These are phyloP conservation scores for Chenopodium quinoa DNA, from an alignment of 148 eudicot species.

Conservation along the genomic window DNA sequence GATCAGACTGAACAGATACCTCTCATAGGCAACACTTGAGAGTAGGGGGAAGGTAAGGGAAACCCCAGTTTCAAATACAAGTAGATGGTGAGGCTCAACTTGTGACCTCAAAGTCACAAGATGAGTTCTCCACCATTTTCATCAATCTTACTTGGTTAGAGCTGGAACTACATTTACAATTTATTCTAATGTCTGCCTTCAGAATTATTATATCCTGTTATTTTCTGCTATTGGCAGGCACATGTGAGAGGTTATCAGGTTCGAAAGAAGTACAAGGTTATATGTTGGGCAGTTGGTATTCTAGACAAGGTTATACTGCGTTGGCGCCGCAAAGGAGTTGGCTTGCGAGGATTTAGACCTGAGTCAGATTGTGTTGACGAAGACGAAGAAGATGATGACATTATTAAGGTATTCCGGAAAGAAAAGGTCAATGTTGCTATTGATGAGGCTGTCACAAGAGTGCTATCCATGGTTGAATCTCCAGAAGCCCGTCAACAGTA, in stretches of 20 bases:
- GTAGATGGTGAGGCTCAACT: too few relatives aligned
- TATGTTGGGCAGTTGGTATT: slow-evolving; percentile 87
- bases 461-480: slow-evolving; percentile 79
- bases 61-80: too few relatives aligned
- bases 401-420: slow-evolving; percentile 63
- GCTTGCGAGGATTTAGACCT: slow-evolving; percentile 63
- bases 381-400: slow-evolving; percentile 59
- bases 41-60: too few relatives aligned
- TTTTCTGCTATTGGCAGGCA: slow-evolving; percentile 58
- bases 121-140: too few relatives aligned
- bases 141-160: neutral
- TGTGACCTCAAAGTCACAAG: too few relatives aligned
- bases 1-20: too few relatives aligned
- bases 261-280: slow-evolving; percentile 69
- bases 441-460: slow-evolving; percentile 83
- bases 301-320: slow-evolving; percentile 80
- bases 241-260: slow-evolving; percentile 91
- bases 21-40: too few relatives aligned
- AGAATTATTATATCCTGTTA: neutral
- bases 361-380: slow-evolving; percentile 53
- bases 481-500: slow-evolving; percentile 82
- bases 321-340: slow-evolving; percentile 87
- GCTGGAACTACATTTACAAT: neutral
- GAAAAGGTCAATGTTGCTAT: slow-evolving; percentile 70
- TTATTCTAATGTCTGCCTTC: neutral